Evolutionary conservation across 495 filamentous ascomycete species (phyloP), one percentile per base, ranked within the genome.

Genomic region (Trichocladium antarcticum): DNA sequence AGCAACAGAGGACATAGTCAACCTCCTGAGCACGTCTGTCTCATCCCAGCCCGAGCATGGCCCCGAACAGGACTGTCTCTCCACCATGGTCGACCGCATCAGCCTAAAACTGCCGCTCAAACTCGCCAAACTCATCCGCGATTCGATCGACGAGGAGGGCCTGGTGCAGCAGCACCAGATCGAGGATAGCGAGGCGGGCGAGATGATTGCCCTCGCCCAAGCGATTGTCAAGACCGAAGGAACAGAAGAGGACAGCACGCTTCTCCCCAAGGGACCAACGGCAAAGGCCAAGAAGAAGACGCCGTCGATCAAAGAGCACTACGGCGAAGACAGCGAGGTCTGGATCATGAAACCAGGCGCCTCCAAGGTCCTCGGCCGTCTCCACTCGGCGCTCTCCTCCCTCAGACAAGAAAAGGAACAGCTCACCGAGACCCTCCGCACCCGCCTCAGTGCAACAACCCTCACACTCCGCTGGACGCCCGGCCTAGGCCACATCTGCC

Each of bases 91-190:
- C 4, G 61, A 64, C 40, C 78, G 83, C 15, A 76, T 93, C 42
- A 69, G 77, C 42, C 72, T 97, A 36, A 74, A 82, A 14, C 78
- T 80, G 3, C 88, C 89, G 0, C 67, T 62, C 4, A 63, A 68
- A 12, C 75, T 99, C 5, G 85, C 90, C 2, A 58, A 76, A 28
- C 73, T 71, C 29, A 95, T 99, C 37, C 51, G 75, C 9, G 71
- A 74, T 1, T 80, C 89, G 5, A 94, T 99, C 56, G 93, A 99
- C 58, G 93, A 97, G 68, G 93, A 96, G 59, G 87, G 87, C 0
- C 67, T 99, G 15, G 73, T 82, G 27, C 77, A 86, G 57, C 80
- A 84, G 47, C 89, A 95, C 51, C 75, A 78, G 19, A 72, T 84
- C 8, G 81, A 89, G 57, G 82, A 89, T 52, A 75, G 68, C 48